These are phyloP conservation scores for Aspergillus hiratsukae DNA, from an alignment of 2,329 filamentous ascomycete species.

Conservation along the genomic window DNA sequence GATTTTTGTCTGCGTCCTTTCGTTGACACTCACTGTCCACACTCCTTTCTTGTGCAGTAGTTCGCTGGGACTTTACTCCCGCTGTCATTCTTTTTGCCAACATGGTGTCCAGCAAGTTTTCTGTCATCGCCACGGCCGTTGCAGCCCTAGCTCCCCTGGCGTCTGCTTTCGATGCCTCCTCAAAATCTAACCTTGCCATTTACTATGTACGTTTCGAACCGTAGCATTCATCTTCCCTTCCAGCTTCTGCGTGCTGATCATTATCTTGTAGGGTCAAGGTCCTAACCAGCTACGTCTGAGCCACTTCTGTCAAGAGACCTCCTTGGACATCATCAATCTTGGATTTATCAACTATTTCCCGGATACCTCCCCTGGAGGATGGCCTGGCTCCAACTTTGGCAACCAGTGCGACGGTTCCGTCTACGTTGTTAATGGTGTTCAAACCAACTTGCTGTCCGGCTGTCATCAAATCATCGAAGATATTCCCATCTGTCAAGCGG, in stretches of 20 bases:
- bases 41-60: constrained; percentile 30
- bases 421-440: constrained; percentile 35
- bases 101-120: constrained; percentile 33
- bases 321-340: constrained; percentile 53
- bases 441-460: constrained; percentile 39
- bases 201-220: constrained; percentile 44
- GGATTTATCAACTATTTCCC: constrained; percentile 55
- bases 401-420: constrained; percentile 47
- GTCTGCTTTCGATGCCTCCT: constrained; percentile 38
- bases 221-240: not conserved
- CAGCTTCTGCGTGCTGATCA: constrained; percentile 7
- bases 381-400: constrained; percentile 53
- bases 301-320: constrained; percentile 49
- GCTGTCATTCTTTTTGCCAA: constrained; percentile 28
- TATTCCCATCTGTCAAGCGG: constrained; percentile 36
- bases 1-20: constrained; percentile 53
- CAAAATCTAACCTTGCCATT: constrained; percentile 48
- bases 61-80: constrained; percentile 29
- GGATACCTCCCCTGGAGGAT: constrained; percentile 40
- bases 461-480: constrained; percentile 44
- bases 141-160: constrained; percentile 27
- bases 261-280: constrained; percentile 47
- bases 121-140: constrained; percentile 35
- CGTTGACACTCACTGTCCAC: constrained; percentile 40
- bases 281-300: constrained; percentile 44